Percentiles rank a stretch among this genome's conserved stretches.
Conservation (phyloP, 2,329 filamentous ascomycete genomes). For the Blastomyces gilchristii region DNA sequence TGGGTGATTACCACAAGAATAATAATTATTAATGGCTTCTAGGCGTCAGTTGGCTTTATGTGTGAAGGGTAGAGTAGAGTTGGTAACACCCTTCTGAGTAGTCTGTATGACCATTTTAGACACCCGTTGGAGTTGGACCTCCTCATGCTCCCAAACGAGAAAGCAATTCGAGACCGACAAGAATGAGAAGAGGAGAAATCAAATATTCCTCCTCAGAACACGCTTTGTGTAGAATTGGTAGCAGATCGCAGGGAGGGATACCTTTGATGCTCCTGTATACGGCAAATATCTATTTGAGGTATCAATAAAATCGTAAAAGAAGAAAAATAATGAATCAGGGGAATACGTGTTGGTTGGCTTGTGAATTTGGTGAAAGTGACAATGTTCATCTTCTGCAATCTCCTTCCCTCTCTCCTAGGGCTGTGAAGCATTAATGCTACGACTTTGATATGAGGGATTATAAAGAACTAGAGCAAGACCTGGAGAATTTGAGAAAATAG, state of each 20-base stretch:
- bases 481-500: neutral
- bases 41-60: neutral
- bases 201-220: constrained; percentile 16
- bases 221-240: constrained; percentile 17
- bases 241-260: constrained; percentile 20
- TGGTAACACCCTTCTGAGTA: neutral
- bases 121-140: too few species aligned
- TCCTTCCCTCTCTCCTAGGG: neutral
- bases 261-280: constrained; percentile 21
- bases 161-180: neutral
- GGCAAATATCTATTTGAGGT: constrained; percentile 5
- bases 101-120: too few species aligned
- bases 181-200: neutral
- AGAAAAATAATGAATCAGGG: neutral
- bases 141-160: neutral
- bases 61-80: neutral
- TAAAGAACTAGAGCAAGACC: neutral
- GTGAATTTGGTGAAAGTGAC: too few species aligned
- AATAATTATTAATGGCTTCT: neutral
- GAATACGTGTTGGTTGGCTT: too few species aligned
- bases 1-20: neutral
- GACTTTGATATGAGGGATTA: neutral
- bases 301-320: neutral
- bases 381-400: neutral
- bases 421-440: neutral